Evolutionary conservation across 106 monocot species (phyloP).

Genomic region (Dendrobium officinale): DNA sequence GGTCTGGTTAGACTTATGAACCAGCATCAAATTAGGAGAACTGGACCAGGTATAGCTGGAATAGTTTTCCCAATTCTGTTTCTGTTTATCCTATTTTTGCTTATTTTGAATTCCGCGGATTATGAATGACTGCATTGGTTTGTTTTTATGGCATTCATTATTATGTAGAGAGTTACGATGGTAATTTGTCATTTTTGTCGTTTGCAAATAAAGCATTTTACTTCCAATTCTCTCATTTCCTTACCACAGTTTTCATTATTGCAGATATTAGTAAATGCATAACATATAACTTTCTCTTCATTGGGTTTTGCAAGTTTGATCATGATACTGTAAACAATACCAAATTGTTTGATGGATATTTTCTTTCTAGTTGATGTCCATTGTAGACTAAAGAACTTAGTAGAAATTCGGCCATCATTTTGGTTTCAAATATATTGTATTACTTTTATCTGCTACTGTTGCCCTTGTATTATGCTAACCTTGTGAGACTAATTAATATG

Average conservation of each 20-base stretch:
- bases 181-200: neutral
- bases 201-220: neutral
- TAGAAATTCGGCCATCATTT: too few species aligned
- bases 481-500: too few species aligned
- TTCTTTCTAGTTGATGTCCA: too few species aligned
- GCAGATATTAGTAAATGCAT: neutral
- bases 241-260: neutral
- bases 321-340: neutral
- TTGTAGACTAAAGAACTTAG: too few species aligned
- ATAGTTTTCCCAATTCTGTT: neutral
- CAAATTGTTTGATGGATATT: neutral
- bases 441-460: too few species aligned
- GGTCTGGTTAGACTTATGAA: conserved; percentile 26
- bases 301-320: neutral
- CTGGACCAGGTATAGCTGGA: neutral
- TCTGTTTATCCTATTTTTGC: neutral
- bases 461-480: too few species aligned
- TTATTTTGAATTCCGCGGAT: neutral
- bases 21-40: conserved; percentile 7
- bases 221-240: neutral
- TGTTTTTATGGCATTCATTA: neutral
- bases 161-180: neutral
- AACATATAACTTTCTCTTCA: neutral
- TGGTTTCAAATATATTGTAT: too few species aligned
- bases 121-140: neutral